Evolutionary conservation across 768 basidiomycete species (phyloP).

Genomic region (Lentinula guzmanii): DNA sequence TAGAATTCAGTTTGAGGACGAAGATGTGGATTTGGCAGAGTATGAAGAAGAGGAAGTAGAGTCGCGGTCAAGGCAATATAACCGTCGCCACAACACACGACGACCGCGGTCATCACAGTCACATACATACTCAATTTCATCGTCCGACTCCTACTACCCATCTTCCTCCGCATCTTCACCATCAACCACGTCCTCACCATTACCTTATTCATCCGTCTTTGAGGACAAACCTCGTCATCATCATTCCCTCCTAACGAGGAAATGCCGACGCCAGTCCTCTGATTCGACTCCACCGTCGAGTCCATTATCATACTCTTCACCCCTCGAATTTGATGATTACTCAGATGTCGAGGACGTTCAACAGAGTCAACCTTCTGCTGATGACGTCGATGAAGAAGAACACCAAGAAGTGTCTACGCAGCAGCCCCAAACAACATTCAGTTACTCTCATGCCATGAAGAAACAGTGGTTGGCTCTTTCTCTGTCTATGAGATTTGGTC

Average conservation of each 20-base stretch:
- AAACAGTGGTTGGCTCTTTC: conserved; percentile 3
- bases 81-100: not conserved
- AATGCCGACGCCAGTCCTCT: not conserved
- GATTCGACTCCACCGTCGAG: not conserved
- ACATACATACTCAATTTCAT: not conserved
- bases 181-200: not conserved
- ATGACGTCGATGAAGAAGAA: not conserved
- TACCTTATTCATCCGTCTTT: not conserved
- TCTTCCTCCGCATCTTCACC: not conserved
- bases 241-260: not conserved
- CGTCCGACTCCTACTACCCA: not conserved
- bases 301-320: not conserved
- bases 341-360: not conserved
- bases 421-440: not conserved
- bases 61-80: not conserved
- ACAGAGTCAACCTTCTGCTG: not conserved
- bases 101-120: not conserved
- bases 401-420: not conserved
- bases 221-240: conserved; percentile 1
- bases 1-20: not conserved
- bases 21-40: not conserved
- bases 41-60: not conserved
- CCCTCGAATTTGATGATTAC: not conserved
- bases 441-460: not conserved
- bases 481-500: not conserved